Percentiles rank a stretch among this genome's conserved stretches.
Evolutionary conservation across 2,329 filamentous ascomycete species (phyloP).

Genomic region (Trichophyton equinum): DNA sequence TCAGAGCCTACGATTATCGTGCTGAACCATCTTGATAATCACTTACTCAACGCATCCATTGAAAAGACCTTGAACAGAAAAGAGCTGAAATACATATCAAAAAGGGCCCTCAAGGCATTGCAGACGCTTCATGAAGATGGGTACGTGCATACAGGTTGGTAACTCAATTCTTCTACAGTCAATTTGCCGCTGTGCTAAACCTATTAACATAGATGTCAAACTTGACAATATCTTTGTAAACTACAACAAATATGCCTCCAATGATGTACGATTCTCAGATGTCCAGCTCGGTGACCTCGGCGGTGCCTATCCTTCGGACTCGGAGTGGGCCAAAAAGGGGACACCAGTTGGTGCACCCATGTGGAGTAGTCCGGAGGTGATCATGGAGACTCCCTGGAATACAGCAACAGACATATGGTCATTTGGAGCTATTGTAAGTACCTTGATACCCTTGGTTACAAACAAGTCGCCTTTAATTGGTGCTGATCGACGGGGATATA

Average conservation of each 20-base stretch:
- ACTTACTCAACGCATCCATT: conserved; percentile 3
- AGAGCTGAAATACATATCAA: conserved; percentile 15
- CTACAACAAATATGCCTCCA: conserved; percentile 6
- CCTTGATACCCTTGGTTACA: background rate
- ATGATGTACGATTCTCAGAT: conserved; percentile 14
- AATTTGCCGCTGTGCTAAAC: background rate
- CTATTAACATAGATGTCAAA: conserved; percentile 13
- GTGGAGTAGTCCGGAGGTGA: conserved; percentile 15
- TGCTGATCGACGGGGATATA: conserved; percentile 7
- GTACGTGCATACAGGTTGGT: conserved; percentile 15
- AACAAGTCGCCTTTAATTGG: background rate
- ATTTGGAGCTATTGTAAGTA: conserved; percentile 16
- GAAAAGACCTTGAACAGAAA: conserved; percentile 8
- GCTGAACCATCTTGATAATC: conserved; percentile 14
- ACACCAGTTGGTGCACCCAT: conserved; percentile 14
- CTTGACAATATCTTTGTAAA: conserved; percentile 16
- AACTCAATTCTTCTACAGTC: background rate
- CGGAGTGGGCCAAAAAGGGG: conserved; percentile 10
- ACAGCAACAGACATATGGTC: conserved; percentile 21
- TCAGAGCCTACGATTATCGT: background rate
- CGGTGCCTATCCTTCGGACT: conserved; percentile 10
- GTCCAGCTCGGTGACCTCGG: conserved; percentile 11
- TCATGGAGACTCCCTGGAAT: conserved; percentile 16
- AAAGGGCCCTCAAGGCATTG: conserved; percentile 12
- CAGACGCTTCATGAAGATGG: conserved; percentile 13